These are phyloP conservation scores for Climacium dendroides DNA, from an alignment of 225 moss, liverwort and hornwort species.

Conservation along the genomic window DNA sequence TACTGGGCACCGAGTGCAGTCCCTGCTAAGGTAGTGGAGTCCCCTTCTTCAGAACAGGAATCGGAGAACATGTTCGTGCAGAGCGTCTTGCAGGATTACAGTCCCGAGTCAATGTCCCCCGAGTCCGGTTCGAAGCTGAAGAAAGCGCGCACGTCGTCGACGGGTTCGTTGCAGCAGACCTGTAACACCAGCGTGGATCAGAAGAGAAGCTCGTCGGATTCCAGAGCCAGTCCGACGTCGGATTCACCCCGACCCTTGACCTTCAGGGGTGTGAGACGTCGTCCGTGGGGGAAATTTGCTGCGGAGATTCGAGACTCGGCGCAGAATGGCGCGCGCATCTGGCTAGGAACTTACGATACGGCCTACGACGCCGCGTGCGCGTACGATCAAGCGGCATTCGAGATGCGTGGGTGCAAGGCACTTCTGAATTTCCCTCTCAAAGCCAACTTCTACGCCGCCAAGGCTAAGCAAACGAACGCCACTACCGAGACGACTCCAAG, in stretches of 20 bases:
- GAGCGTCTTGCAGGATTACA: constrained; percentile 18
- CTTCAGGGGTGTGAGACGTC: constrained; percentile 30
- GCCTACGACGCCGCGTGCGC: constrained; percentile 46
- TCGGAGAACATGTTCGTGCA: constrained; percentile 14
- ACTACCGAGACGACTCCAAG: background rate
- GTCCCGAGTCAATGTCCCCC: background rate
- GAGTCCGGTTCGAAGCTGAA: background rate
- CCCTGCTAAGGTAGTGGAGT: background rate
- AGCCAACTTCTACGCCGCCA: constrained; percentile 26
- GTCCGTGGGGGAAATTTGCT: constrained; percentile 52
- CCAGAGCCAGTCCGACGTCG: background rate
- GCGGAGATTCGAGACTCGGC: constrained; percentile 54
- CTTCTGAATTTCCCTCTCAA: constrained; percentile 35
- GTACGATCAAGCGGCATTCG: constrained; percentile 45
- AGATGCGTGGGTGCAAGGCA: constrained; percentile 50
- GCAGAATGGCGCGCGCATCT: constrained; percentile 47
- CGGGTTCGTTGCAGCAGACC: background rate
- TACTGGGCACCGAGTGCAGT: background rate
- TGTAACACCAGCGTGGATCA: background rate
- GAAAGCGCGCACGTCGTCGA: background rate
- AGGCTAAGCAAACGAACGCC: background rate
- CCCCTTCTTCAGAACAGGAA: background rate
- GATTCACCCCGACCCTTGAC: background rate
- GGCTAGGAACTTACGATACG: constrained; percentile 47
- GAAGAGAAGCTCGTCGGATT: background rate